phyloP scores from a whole-genome alignment of 2,329 filamentous ascomycete genomes.

The Fusarium heterosporum region DNA sequence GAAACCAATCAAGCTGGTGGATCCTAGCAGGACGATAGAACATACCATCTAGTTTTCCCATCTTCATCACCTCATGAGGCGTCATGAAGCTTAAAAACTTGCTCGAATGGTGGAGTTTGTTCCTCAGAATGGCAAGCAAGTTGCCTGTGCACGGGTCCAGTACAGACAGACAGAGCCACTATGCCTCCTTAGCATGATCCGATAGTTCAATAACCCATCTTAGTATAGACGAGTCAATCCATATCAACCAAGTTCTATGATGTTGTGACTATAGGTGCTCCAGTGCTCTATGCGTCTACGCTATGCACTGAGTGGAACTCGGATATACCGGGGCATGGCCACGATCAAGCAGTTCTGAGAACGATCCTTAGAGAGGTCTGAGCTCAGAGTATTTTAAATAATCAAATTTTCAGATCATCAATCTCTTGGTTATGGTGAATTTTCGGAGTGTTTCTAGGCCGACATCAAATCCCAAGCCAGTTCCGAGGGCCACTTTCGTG shows the following conservation, averaged over 20 bases:
- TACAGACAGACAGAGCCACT: background rate
- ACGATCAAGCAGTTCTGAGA: background rate
- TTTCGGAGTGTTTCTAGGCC: constrained; percentile 1
- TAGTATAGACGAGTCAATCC: background rate
- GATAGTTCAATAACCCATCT: background rate
- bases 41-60: too few relatives aligned
- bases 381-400: too few relatives aligned
- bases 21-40: background rate
- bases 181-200: rapidly evolving
- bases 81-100: background rate
- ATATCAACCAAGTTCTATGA: background rate
- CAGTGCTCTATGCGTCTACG: background rate
- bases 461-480: background rate
- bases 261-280: background rate
- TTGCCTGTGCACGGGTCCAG: background rate
- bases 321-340: background rate
- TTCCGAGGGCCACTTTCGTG: too few relatives aligned
- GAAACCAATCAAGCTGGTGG: background rate
- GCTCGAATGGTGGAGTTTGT: background rate
- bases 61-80: background rate
- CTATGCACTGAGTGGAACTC: background rate
- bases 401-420: rapidly evolving
- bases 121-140: background rate
- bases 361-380: rapidly evolving
- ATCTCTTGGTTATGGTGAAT: background rate